These are phyloP conservation scores for Fonsecaea pugnacius DNA, from an alignment of 2,329 filamentous ascomycete species.

Conservation along the genomic window DNA sequence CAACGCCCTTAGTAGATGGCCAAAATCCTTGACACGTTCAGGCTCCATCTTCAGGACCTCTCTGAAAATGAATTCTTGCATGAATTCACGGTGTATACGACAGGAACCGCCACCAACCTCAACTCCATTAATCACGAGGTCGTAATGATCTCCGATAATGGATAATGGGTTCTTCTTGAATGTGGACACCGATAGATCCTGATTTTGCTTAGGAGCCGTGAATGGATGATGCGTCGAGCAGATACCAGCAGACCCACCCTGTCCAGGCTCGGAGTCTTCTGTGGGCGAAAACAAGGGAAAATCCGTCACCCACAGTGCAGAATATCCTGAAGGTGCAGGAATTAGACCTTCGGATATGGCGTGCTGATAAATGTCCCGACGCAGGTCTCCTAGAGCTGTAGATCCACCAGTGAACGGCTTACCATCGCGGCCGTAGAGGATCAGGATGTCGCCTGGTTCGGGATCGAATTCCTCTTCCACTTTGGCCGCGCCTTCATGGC, in stretches of 20 bases:
- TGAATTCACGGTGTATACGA: conserved; percentile 80
- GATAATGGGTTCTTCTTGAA: conserved; percentile 72
- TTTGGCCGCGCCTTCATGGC: conserved; percentile 69
- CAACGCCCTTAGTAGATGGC: conserved; percentile 81
- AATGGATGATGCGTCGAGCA: conserved; percentile 94
- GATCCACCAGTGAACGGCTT: conserved; percentile 72
- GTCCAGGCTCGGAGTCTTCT: conserved; percentile 70
- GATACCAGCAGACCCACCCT: conserved; percentile 79
- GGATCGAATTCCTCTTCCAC: conserved; percentile 59
- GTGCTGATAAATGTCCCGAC: conserved; percentile 69
- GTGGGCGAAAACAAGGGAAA: conserved; percentile 89
- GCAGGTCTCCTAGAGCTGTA: conserved; percentile 69
- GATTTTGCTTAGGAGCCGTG: conserved; percentile 75
- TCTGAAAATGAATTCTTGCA: conserved; percentile 84
- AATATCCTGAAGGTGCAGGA: conserved; percentile 57
- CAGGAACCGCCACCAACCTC: conserved; percentile 92
- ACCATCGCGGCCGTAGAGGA: conserved; percentile 76
- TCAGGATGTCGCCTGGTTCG: conserved; percentile 75
- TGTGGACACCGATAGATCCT: conserved; percentile 68
- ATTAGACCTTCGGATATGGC: conserved; percentile 69
- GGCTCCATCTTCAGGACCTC: conserved; percentile 79
- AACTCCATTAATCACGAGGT: conserved; percentile 92
- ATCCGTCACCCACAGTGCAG: conserved; percentile 82
- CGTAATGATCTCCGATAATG: conserved; percentile 86
- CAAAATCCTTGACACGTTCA: conserved; percentile 76